These are phyloP conservation scores for Leccinum obscurum DNA, from an alignment of 768 basidiomycete genomes.

Conservation along the genomic window DNA sequence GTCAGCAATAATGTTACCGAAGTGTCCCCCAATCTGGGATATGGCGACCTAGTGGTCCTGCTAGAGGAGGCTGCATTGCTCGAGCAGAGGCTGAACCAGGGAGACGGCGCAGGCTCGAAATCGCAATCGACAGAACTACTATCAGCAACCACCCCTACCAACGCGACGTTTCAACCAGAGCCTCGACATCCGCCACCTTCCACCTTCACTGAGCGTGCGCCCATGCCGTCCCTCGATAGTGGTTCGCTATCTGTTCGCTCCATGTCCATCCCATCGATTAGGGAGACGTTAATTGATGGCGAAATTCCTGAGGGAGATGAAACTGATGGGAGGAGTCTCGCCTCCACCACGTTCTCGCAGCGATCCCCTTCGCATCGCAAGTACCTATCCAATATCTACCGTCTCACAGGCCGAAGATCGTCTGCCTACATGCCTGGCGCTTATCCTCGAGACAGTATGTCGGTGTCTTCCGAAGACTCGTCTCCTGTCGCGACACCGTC, in stretches of 20 bases:
- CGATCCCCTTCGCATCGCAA: slow-evolving; percentile 48
- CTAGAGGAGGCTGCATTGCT: slow-evolving; percentile 59
- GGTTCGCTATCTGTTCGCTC: slow-evolving; percentile 29
- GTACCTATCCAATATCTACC: slow-evolving; percentile 50
- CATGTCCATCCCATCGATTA: slow-evolving; percentile 31
- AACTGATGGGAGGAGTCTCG: slow-evolving; percentile 32
- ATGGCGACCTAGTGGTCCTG: slow-evolving; percentile 52
- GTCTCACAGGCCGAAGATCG: slow-evolving; percentile 41
- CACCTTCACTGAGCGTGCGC: slow-evolving; percentile 22
- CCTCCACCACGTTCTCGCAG: slow-evolving; percentile 46
- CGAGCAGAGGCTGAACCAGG: slow-evolving; percentile 48
- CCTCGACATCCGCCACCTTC: slow-evolving; percentile 21
- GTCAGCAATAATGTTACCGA: slow-evolving; percentile 27
- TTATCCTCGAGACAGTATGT: slow-evolving; percentile 59
- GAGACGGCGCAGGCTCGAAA: slow-evolving; percentile 36
- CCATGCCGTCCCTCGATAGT: slow-evolving; percentile 17
- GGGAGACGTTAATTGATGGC: slow-evolving; percentile 27
- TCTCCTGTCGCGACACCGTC: slow-evolving; percentile 60
- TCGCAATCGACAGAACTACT: slow-evolving; percentile 10
- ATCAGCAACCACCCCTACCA: slow-evolving; percentile 26
- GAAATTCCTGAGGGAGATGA: slow-evolving; percentile 29
- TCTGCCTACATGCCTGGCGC: slow-evolving; percentile 41
- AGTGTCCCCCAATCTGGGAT: slow-evolving; percentile 46
- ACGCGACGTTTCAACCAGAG: slow-evolving; percentile 24
- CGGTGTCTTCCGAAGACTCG: slow-evolving; percentile 70